Evolutionary conservation across 305 asterid species (phyloP).

Genomic region (Euphrasia arctica): DNA sequence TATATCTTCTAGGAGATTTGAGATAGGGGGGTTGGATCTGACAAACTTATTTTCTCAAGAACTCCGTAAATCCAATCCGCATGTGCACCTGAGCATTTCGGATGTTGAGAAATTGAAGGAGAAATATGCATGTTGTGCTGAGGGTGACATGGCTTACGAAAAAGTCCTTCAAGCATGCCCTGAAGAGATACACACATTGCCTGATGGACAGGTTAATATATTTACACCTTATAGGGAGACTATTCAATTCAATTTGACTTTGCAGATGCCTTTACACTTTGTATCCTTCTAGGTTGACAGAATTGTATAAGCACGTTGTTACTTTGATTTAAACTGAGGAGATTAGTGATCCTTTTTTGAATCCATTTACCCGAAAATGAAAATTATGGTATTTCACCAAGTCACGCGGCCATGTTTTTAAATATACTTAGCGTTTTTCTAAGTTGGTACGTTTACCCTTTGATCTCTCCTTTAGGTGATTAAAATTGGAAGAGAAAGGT

Average conservation of each 20-base stretch:
- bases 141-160: conserved; percentile 57
- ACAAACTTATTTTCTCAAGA: conserved; percentile 68
- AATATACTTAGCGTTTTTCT: neutral
- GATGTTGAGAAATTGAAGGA: conserved; percentile 91
- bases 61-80: conserved; percentile 70
- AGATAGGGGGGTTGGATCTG: conserved; percentile 86
- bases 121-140: conserved; percentile 82
- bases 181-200: conserved; percentile 84
- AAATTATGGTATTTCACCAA: neutral
- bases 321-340: neutral
- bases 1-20: conserved; percentile 92
- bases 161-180: conserved; percentile 52
- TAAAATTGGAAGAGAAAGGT: conserved; percentile 78
- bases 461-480: conserved; percentile 57
- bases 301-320: neutral
- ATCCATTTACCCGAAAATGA: neutral
- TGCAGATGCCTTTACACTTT: neutral
- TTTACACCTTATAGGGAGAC: conserved; percentile 18
- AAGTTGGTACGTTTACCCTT: conserved; percentile 5
- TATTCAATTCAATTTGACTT: conserved; percentile 13
- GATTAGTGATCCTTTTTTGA: neutral
- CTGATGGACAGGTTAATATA: conserved; percentile 86
- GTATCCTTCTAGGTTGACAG: neutral
- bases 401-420: neutral
- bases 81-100: conserved; percentile 49